These are phyloP conservation scores for Emergomyces orientalis DNA, from an alignment of 2,329 filamentous ascomycete genomes.

Conservation along the genomic window DNA sequence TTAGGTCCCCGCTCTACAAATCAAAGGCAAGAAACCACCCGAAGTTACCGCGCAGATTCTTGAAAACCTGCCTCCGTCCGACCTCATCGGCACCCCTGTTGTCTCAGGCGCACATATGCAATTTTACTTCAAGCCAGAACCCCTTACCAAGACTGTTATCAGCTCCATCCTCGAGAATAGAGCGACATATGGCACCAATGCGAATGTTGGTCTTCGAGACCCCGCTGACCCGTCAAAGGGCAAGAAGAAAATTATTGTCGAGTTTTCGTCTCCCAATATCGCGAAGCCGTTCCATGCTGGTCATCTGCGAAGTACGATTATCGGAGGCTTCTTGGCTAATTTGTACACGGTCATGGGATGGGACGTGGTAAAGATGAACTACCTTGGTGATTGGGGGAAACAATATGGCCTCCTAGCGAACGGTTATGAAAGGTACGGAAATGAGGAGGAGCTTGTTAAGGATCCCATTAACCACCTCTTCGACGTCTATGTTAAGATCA, in stretches of 20 bases:
- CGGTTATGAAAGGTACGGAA: slow-evolving; percentile 53
- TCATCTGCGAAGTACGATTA: slow-evolving; percentile 57
- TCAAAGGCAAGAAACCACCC: slow-evolving; percentile 51
- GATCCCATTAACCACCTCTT: slow-evolving; percentile 58
- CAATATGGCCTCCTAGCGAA: slow-evolving; percentile 56
- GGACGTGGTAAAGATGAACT: slow-evolving; percentile 57
- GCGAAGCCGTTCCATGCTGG: slow-evolving; percentile 59
- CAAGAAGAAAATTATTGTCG: slow-evolving; percentile 52
- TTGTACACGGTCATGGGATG: slow-evolving; percentile 52
- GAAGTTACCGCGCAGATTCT: slow-evolving; percentile 48
- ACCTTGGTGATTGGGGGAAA: slow-evolving; percentile 60
- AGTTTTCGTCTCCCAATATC: slow-evolving; percentile 60
- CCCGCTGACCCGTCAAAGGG: slow-evolving; percentile 47
- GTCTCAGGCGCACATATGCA: slow-evolving; percentile 52
- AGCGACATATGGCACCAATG: slow-evolving; percentile 51
- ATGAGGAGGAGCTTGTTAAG: slow-evolving; percentile 49
- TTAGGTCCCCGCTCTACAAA: slow-evolving; percentile 36
- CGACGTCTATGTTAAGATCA: slow-evolving; percentile 58
- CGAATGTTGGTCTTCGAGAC: slow-evolving; percentile 50
- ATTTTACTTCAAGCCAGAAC: slow-evolving; percentile 55
- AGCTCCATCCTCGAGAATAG: slow-evolving; percentile 51
- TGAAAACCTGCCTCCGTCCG: slow-evolving; percentile 49
- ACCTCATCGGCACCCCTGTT: slow-evolving; percentile 48
- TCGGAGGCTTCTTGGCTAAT: slow-evolving; percentile 56
- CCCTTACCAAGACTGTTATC: slow-evolving; percentile 49